Base-by-base conservation (phyloP, 2,329 filamentous ascomycete species). In the Xylariaceae sp. region DNA sequence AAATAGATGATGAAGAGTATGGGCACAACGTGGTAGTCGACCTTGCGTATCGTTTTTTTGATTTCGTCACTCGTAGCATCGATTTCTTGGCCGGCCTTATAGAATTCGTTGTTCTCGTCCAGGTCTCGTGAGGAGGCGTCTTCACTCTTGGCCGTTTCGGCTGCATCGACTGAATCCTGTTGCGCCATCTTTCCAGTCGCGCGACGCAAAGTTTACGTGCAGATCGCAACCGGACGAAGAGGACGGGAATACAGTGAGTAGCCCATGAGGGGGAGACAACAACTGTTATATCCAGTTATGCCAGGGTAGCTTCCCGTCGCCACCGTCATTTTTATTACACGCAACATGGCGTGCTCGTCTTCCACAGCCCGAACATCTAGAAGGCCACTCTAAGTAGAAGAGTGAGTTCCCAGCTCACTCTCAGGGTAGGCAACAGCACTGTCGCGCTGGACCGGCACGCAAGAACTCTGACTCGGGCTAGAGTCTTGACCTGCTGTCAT, bases 21-120 rank as follows among this genome's bases (percentile, higher is more conserved):
- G 3, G 67, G 60, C n/a, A 70, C 60, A 42, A 70, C 50, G 19
- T 60, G 65, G 42, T 57, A 53, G 57, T 70, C 68, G 53, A 70
- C 67, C 53, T 70, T 70, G 32, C 67, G 64, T 47, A 70, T 46
- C 6, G 66, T 63, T 7, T 57, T 62, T 54, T 66, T 68, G 48
- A 60, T 57, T 54, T 71, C 69, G 8, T 55, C 58, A 27, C 60
- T 57, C 5, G 60, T 64, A 41, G 61, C 62, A 3, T 67, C 64
- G 6, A 65, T 43, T 27, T 61, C 62, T 7, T 58, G 52, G 4
- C 62, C 47, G 7, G 58, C 56, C 51, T 62, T 64, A 64, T 66
- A 71, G 27, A 68, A 60, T 43, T 62, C 60, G 50, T 70, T 70
- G 40, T 62, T 68, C 29, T 71, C 68, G 48, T 71, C 69, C 40